Percentiles rank a stretch among this genome's conserved stretches.
These are phyloP conservation scores for Gossypium australe DNA, from an alignment of 345 rosid genomes.

Conservation along the genomic window DNA sequence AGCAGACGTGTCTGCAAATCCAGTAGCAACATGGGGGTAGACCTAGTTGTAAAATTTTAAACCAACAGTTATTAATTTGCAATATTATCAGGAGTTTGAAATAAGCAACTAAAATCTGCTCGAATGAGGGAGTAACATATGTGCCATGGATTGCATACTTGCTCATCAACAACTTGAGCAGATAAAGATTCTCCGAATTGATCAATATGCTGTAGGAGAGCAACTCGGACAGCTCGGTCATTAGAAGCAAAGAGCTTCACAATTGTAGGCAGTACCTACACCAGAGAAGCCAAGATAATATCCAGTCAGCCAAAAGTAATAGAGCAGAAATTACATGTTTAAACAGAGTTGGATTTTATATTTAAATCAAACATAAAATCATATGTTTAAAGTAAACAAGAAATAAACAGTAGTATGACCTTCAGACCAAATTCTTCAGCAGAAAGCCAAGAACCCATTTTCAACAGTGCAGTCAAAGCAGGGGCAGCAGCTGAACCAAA, in stretches of 20 bases:
- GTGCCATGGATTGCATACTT: constrained; percentile 42
- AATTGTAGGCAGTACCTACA: constrained; percentile 78
- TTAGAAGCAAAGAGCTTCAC: constrained; percentile 88
- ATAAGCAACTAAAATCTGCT: constrained; percentile 7
- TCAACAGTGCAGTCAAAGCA: constrained; percentile 82
- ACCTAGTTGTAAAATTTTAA: constrained; percentile 44
- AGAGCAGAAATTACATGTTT: constrained; percentile 9
- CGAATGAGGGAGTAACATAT: neutral
- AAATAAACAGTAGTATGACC: constrained; percentile 33
- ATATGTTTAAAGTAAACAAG: neutral
- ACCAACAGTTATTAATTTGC: neutral
- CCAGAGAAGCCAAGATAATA: constrained; percentile 16
- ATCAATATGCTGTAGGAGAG: constrained; percentile 95
- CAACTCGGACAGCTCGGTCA: constrained; percentile 90
- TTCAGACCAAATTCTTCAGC: constrained; percentile 80
- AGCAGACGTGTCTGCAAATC: constrained; percentile 88
- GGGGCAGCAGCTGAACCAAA: constrained; percentile 98
- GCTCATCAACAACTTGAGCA: constrained; percentile 87
- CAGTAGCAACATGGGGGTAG: constrained; percentile 88
- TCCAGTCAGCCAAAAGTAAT: constrained; percentile 9
- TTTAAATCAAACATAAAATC: neutral
- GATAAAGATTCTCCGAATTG: constrained; percentile 90
- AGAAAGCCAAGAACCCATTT: constrained; percentile 96
- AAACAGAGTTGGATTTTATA: neutral
- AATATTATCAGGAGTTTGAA: constrained; percentile 4